Base-by-base conservation (phyloP, 2,329 filamentous ascomycete genomes). In the Ploettnerulaceae sp. region DNA sequence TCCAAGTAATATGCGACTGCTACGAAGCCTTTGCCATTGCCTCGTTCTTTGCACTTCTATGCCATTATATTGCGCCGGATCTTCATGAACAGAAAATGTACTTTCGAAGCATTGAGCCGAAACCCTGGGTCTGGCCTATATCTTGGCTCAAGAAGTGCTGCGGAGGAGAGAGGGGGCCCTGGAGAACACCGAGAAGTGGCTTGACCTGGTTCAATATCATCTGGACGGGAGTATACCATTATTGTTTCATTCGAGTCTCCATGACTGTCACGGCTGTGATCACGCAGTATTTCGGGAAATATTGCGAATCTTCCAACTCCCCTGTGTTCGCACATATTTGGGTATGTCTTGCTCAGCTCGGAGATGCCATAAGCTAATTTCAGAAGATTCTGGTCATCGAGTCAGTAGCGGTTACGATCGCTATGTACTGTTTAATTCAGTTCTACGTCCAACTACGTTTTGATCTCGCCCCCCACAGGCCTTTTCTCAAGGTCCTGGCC, bases 121-220 rank as follows among this genome's bases (percentile, higher is more conserved):
- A 79, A 62, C 77, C 77, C 37, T 95, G 89, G 89, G 76, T 91
- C 9, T 79, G 51, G 75, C 86, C 87, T 0, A 56, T 91, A 15
- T 80, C 69, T 53, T 86, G 84, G 76, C 71, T 86, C 50, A 77
- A 81, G 55, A 81, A 76, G 59, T 86, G 81, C 62, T 85, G 80
- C 46, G 82, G 86, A 28, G 84, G 84, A 25, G 66, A 85, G 49
- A 71, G 77, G 43, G 86, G 87, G 0, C 73, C 75, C 20, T 83
- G 86, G 73, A 76, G 86, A 56, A 84, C 76, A n/a, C 88, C 89
- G 0, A 73, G 76, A 55, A 93, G 84, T 65, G 88, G 89, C 1
- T 69, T 94, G 64, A 94, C 88, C 1, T 93, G 87, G 87, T 94
- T 94, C 69, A 95, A 95, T 64, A 81, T 90, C 49, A 75, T 90